Evolutionary conservation across 1,284 basidiomycete genomes (phyloP).

Genomic region (Gymnopus androsaceus): DNA sequence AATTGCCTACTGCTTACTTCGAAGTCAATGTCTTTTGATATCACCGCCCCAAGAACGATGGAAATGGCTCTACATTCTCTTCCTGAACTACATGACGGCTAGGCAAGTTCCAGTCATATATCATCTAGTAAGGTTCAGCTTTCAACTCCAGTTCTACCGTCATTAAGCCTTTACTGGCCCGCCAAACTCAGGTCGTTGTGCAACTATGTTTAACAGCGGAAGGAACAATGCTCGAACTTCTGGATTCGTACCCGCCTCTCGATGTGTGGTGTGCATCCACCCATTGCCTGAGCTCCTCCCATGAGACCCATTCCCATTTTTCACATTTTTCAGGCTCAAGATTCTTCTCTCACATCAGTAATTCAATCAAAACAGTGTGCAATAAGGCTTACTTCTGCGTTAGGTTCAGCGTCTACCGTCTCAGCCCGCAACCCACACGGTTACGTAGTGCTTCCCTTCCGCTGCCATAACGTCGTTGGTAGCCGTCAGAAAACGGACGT

Average conservation of each 20-base stretch:
- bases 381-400: not conserved
- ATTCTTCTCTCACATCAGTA: not conserved
- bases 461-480: slow-evolving; percentile 9
- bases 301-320: slow-evolving; percentile 12
- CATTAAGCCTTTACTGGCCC: not conserved
- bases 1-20: no score
- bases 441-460: slow-evolving; percentile 11
- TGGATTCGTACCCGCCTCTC: not conserved
- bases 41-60: no score
- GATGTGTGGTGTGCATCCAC: not conserved
- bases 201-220: slow-evolving; percentile 1
- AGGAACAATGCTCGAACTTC: not conserved
- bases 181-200: slow-evolving; percentile 1
- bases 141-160: no score
- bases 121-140: no score
- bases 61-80: no score
- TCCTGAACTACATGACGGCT: no score
- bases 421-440: slow-evolving; percentile 7
- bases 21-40: no score
- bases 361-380: not conserved
- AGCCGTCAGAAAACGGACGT: slow-evolving; percentile 5
- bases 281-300: slow-evolving; percentile 9
- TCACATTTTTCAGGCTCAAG: slow-evolving; percentile 12
- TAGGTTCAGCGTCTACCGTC: not conserved
- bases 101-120: no score